phyloP scores from a whole-genome alignment of 495 filamentous ascomycete genomes.

The Aspergillus steynii region DNA sequence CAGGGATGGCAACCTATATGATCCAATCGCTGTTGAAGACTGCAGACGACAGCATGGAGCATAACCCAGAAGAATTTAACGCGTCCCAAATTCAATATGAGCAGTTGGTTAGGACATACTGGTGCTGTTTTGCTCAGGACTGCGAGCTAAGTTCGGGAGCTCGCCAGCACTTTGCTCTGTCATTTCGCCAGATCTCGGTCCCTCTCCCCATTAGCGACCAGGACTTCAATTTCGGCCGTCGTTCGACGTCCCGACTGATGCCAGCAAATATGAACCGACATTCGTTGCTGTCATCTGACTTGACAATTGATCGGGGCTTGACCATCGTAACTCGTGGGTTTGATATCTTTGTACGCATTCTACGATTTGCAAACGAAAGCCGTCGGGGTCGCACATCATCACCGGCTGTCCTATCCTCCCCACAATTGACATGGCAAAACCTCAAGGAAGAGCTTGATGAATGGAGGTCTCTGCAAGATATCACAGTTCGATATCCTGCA shows the following conservation, averaged over 20 bases:
- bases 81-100: constrained; percentile 44
- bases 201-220: constrained; percentile 44
- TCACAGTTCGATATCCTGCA: constrained; percentile 38
- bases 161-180: constrained; percentile 45
- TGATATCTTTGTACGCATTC: constrained; percentile 45
- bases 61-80: constrained; percentile 40
- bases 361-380: constrained; percentile 47
- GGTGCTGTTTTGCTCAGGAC: constrained; percentile 48
- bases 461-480: constrained; percentile 43
- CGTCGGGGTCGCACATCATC: constrained; percentile 32
- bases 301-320: constrained; percentile 42
- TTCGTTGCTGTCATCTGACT: constrained; percentile 17
- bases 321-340: constrained; percentile 45
- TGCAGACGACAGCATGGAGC: constrained; percentile 46
- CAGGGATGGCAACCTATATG: constrained; percentile 51
- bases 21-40: constrained; percentile 47
- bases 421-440: constrained; percentile 31
- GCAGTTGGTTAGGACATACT: constrained; percentile 47
- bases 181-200: constrained; percentile 45
- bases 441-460: constrained; percentile 44
- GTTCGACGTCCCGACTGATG: constrained; percentile 31
- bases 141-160: constrained; percentile 47
- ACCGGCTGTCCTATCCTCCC: constrained; percentile 18
- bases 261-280: constrained; percentile 36
- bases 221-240: constrained; percentile 41